Conservation (phyloP, 371 early-diverging fungal genomes). For the Apophysomyces elegans region DNA sequence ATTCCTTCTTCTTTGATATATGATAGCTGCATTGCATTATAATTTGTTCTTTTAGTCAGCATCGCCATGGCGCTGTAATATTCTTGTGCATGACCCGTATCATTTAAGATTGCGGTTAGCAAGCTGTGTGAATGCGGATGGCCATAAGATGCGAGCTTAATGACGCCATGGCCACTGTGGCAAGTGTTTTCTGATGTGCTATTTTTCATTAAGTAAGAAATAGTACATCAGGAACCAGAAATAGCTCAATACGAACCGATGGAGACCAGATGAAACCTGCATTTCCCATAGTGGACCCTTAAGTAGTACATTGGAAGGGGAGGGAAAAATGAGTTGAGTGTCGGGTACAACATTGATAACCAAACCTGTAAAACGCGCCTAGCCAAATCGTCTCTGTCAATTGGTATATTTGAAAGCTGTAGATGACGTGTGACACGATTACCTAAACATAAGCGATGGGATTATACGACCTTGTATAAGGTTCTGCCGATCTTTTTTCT, state of each 20-base stretch:
- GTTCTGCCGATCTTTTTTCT: no score
- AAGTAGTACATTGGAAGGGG: neutral
- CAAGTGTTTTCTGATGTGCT: neutral
- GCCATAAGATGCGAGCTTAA: no score
- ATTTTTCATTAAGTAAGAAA: conserved; percentile 13
- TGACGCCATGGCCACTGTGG: neutral
- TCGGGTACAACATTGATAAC: no score
- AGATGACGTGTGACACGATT: neutral
- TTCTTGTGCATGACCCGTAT: no score
- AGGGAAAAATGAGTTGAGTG: no score
- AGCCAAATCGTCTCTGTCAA: neutral
- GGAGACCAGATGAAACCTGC: neutral
- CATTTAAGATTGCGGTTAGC: no score
- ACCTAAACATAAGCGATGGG: neutral
- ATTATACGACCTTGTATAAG: neutral
- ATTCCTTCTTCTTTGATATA: conserved; percentile 1
- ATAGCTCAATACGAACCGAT: no score
- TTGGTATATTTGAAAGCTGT: neutral
- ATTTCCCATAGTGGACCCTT: conserved; percentile 8
- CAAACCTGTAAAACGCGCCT: neutral
- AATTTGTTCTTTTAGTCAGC: neutral
- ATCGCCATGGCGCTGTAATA: conserved; percentile 4
- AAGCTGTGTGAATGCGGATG: no score
- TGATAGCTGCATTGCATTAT: neutral
- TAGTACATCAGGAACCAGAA: no score